These are phyloP conservation scores for Calonectria hongkongensis DNA, from an alignment of 2,329 filamentous ascomycete genomes.

Conservation along the genomic window DNA sequence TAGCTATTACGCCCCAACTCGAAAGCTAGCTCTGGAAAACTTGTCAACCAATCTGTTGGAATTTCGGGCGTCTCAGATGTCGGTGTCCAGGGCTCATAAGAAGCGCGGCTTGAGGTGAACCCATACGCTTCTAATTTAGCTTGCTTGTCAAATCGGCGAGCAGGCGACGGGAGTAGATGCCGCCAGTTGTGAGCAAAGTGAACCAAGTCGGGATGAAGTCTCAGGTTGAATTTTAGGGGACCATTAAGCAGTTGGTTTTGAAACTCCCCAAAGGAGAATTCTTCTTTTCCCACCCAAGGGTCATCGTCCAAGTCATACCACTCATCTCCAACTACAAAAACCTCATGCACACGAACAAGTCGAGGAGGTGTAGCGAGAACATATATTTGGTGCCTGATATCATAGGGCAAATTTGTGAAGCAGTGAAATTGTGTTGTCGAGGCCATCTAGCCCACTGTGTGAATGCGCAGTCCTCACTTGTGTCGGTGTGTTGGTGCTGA, in stretches of 20 bases:
- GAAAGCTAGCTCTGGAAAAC: not conserved
- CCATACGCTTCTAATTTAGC: not conserved
- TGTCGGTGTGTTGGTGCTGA: no score
- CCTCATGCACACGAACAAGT: not conserved
- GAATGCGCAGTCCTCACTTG: no score
- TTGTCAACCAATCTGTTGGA: not conserved
- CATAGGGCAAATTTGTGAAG: not conserved
- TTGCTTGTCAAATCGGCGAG: not conserved
- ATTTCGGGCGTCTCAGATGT: conserved; percentile 12
- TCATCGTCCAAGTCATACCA: not conserved
- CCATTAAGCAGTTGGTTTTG: not conserved
- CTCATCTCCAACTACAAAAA: not conserved
- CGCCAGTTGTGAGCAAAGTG: conserved; percentile 8
- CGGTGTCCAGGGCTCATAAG: not conserved
- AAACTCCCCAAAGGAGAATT: not conserved
- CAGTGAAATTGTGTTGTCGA: not conserved
- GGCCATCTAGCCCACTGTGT: no score
- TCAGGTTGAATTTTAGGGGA: not conserved
- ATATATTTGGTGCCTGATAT: conserved; percentile 6
- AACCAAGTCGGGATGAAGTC: conserved; percentile 2
- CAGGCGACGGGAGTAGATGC: not conserved
- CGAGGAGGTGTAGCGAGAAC: not conserved
- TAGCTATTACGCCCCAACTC: not conserved
- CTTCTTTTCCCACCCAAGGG: not conserved
- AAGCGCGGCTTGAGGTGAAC: not conserved